These are phyloP conservation scores for Mycena albidolilacea DNA, from an alignment of 768 basidiomycete genomes.

Conservation along the genomic window DNA sequence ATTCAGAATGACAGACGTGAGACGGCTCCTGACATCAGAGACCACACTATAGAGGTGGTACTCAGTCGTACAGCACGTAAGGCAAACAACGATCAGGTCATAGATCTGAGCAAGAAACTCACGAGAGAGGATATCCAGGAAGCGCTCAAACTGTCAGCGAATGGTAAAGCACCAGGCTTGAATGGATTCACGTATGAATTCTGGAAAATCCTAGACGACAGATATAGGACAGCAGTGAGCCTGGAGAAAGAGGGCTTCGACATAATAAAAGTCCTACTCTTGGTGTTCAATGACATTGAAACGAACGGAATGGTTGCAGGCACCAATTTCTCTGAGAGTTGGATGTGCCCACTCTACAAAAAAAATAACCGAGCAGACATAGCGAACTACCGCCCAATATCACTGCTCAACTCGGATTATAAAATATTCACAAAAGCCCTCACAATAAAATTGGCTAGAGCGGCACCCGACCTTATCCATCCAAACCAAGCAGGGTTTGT, in stretches of 20 bases:
- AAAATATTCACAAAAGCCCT: background rate
- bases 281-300: background rate
- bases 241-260: background rate
- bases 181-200: constrained; percentile 6
- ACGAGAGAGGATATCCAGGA: background rate
- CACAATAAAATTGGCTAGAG: background rate
- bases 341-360: background rate
- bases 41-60: too few species aligned
- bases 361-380: background rate
- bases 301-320: too few species aligned
- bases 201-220: too few species aligned
- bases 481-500: too few species aligned
- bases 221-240: background rate
- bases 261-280: background rate
- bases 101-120: background rate
- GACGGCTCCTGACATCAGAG: too few species aligned
- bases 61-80: too few species aligned
- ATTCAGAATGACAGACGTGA: too few species aligned
- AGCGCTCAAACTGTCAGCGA: constrained; percentile 3
- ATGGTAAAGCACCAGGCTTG: background rate
- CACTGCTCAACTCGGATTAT: background rate
- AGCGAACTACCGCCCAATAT: background rate
- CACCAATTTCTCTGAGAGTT: too few species aligned
- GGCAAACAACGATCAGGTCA: too few species aligned
- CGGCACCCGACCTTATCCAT: background rate